phyloP scores from a whole-genome alignment of 441 rosid genomes.

The Geranium incanum region DNA sequence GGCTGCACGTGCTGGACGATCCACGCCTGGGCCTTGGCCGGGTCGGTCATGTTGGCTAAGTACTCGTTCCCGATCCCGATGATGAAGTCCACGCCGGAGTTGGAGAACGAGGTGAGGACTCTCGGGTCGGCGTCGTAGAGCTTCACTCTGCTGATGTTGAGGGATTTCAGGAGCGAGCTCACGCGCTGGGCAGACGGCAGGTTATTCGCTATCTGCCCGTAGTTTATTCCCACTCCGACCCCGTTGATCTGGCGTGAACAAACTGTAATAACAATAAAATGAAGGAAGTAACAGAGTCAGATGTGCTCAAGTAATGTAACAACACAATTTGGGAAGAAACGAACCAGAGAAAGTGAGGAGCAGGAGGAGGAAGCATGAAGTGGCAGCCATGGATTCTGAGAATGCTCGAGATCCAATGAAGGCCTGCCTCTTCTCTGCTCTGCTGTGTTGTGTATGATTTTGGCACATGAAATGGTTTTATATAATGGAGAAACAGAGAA shows the following conservation, averaged over 20 bases:
- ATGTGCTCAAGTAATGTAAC: neutral
- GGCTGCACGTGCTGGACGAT: slow-evolving; percentile 38
- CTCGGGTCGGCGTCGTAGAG: slow-evolving; percentile 50
- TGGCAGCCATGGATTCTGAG: too few species aligned
- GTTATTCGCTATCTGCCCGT: slow-evolving; percentile 53
- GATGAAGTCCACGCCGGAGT: slow-evolving; percentile 40
- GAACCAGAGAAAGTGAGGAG: too few species aligned
- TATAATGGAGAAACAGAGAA: too few species aligned
- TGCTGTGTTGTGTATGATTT: too few species aligned
- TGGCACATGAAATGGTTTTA: too few species aligned
- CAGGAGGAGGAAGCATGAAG: too few species aligned
- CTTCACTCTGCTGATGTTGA: slow-evolving; percentile 43
- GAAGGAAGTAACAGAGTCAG: slow-evolving; percentile 9
- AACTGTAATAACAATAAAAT: slow-evolving; percentile 16
- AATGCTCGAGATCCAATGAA: too few species aligned
- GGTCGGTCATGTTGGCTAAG: slow-evolving; percentile 33
- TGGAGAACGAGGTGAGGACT: slow-evolving; percentile 39
- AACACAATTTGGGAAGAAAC: too few species aligned
- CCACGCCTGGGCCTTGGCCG: slow-evolving; percentile 37
- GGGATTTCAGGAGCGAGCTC: slow-evolving; percentile 31
- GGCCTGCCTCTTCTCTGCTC: too few species aligned
- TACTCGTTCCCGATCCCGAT: slow-evolving; percentile 43
- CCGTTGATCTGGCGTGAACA: slow-evolving; percentile 18
- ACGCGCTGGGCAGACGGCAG: slow-evolving; percentile 45
- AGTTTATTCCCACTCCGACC: slow-evolving; percentile 44